These are phyloP conservation scores for Penicillium salamii DNA, from an alignment of 495 filamentous ascomycete species.

Conservation along the genomic window DNA sequence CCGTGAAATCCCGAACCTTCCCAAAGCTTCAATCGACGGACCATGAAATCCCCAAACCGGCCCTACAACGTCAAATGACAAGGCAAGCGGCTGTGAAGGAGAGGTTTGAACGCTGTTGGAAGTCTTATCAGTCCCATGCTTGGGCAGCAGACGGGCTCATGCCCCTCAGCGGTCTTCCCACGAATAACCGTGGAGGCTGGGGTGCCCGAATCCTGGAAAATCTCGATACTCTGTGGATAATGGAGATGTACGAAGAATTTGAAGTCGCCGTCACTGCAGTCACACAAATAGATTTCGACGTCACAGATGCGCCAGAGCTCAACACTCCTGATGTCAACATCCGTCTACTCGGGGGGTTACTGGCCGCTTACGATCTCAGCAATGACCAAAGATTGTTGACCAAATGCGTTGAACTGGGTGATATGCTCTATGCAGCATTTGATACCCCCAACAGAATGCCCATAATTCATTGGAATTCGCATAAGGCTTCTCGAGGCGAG, in stretches of 20 bases:
- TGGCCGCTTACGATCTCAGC: conserved; percentile 51
- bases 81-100: conserved; percentile 49
- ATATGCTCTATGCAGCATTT: conserved; percentile 39
- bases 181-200: conserved; percentile 77
- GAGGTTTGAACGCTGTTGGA: conserved; percentile 62
- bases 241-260: conserved; percentile 77
- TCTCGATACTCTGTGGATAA: conserved; percentile 88
- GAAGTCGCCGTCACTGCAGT: conserved; percentile 67
- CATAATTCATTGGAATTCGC: conserved; percentile 29
- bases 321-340: conserved; percentile 52
- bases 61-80: conserved; percentile 9
- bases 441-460: conserved; percentile 41
- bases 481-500: conserved; percentile 18
- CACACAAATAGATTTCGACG: conserved; percentile 66
- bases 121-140: conserved; percentile 59
- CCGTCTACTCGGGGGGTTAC: conserved; percentile 49
- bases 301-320: conserved; percentile 22
- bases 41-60: not conserved
- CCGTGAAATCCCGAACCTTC: not conserved
- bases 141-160: conserved; percentile 68
- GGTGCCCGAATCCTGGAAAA: conserved; percentile 82
- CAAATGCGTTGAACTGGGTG: conserved; percentile 33
- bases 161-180: conserved; percentile 53
- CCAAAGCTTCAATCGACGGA: conserved; percentile 7
- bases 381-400: conserved; percentile 28